Conservation (phyloP, 1,284 basidiomycete species). For the Microbotryum saponariae region DNA sequence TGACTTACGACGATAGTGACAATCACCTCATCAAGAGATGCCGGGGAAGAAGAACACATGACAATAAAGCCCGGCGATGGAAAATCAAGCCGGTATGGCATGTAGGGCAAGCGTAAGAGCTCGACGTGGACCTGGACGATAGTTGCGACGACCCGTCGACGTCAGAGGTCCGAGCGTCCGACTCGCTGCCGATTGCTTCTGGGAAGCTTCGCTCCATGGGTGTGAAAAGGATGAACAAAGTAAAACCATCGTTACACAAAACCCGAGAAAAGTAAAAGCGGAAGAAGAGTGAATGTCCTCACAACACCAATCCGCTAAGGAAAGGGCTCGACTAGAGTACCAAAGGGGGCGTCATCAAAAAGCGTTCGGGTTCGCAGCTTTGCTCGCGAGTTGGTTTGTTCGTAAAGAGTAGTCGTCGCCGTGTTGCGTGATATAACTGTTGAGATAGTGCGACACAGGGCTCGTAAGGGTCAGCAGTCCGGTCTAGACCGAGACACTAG, state of each 20-base stretch:
- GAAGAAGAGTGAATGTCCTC: background rate
- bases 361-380: background rate
- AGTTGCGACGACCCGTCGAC: too few species aligned
- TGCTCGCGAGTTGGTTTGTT: background rate
- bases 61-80: too few species aligned
- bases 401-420: conserved; percentile 73
- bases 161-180: too few species aligned
- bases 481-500: conserved; percentile 1
- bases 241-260: background rate
- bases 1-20: too few species aligned
- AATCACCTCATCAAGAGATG: too few species aligned
- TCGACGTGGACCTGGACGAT: too few species aligned
- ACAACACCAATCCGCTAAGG: background rate
- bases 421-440: conserved; percentile 80
- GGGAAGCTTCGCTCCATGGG: too few species aligned
- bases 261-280: background rate
- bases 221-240: background rate
- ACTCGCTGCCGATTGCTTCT: too few species aligned
- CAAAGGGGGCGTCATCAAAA: conserved; percentile 1
- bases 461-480: background rate
- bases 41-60: too few species aligned
- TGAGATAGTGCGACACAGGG: conserved; percentile 33
- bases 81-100: too few species aligned
- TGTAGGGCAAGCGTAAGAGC: too few species aligned
- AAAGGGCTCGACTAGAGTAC: background rate